A percentile compares a stretch with the other conserved stretches of the same genome.
These are phyloP conservation scores for Pseudopithomyces chartarum DNA, from an alignment of 2,329 filamentous ascomycete species.

Conservation along the genomic window DNA sequence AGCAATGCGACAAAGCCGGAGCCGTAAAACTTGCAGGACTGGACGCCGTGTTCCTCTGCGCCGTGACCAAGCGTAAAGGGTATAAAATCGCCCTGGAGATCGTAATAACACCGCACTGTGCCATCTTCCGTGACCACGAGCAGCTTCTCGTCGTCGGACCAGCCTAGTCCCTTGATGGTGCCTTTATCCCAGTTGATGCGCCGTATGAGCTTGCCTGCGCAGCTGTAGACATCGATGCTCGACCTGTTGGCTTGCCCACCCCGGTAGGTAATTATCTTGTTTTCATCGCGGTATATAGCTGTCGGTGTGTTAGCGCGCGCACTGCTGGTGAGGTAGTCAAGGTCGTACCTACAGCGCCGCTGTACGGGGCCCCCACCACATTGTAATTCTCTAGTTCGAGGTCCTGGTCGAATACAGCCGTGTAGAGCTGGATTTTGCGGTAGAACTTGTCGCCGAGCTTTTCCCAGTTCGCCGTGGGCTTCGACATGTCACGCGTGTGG, in stretches of 20 bases:
- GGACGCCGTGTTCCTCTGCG: slow-evolving; percentile 84
- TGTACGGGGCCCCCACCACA: slow-evolving; percentile 88
- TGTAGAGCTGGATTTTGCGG: slow-evolving; percentile 92
- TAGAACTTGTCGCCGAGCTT: slow-evolving; percentile 92
- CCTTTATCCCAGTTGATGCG: slow-evolving; percentile 90
- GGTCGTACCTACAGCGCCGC: slow-evolving; percentile 81
- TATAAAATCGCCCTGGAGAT: slow-evolving; percentile 92
- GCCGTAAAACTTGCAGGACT: slow-evolving; percentile 89
- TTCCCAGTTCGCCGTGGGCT: slow-evolving; percentile 90
- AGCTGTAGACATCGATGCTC: slow-evolving; percentile 92
- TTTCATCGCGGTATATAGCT: slow-evolving; percentile 90
- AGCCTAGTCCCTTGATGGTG: slow-evolving; percentile 83
- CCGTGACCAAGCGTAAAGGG: slow-evolving; percentile 91
- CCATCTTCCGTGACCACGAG: slow-evolving; percentile 89
- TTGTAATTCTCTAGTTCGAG: slow-evolving; percentile 94
- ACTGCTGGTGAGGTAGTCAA: neutral
- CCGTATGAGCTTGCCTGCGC: slow-evolving; percentile 84
- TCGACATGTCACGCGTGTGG: slow-evolving; percentile 46
- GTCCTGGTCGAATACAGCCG: slow-evolving; percentile 88
- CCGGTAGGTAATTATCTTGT: slow-evolving; percentile 79
- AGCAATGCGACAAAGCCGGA: slow-evolving; percentile 92
- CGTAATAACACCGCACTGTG: slow-evolving; percentile 85
- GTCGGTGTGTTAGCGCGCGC: slow-evolving; percentile 34
- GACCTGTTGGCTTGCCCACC: slow-evolving; percentile 74
- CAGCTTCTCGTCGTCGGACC: slow-evolving; percentile 94